phyloP scores from a whole-genome alignment of 2,329 filamentous ascomycete species.

The Neurospora sp. region DNA sequence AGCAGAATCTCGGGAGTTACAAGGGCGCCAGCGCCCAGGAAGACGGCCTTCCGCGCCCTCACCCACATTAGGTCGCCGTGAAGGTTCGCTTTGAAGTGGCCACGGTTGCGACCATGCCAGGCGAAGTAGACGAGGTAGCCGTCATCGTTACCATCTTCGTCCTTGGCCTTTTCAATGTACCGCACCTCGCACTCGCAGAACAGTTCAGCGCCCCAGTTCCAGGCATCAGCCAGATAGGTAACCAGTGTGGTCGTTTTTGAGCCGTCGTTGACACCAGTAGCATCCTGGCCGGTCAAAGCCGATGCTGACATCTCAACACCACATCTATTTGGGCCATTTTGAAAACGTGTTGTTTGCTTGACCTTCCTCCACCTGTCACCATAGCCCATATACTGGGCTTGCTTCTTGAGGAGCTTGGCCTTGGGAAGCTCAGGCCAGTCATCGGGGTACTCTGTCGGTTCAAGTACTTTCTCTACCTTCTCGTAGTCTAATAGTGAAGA shows the following conservation, averaged over 20 bases:
- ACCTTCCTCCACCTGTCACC: conserved; percentile 43
- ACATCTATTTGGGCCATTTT: conserved; percentile 48
- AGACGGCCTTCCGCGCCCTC: conserved; percentile 52
- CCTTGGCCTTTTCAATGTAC: conserved; percentile 43
- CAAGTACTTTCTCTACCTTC: conserved; percentile 43
- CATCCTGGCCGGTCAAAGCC: conserved; percentile 50
- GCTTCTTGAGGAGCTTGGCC: conserved; percentile 43
- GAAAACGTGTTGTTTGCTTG: conserved; percentile 54
- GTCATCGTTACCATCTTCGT: conserved; percentile 37
- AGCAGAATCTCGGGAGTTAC: conserved; percentile 58
- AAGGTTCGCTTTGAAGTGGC: conserved; percentile 42
- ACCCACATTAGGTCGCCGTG: conserved; percentile 57
- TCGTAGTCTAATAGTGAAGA: conserved; percentile 39
- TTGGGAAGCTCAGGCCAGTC: conserved; percentile 50
- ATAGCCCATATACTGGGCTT: conserved; percentile 42
- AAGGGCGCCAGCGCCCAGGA: conserved; percentile 54
- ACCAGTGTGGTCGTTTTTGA: conserved; percentile 57
- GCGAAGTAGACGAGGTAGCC: conserved; percentile 57
- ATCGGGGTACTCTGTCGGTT: conserved; percentile 48
- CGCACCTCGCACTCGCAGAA: conserved; percentile 60
- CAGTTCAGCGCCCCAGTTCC: conserved; percentile 63
- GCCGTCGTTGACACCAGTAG: conserved; percentile 56
- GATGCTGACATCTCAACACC: conserved; percentile 55
- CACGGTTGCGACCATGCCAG: conserved; percentile 51
- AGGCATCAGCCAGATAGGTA: conserved; percentile 59